Percentiles rank a stretch among this genome's conserved stretches.
These are phyloP conservation scores for Mycena belliarum DNA, from an alignment of 768 basidiomycete genomes.

Conservation along the genomic window DNA sequence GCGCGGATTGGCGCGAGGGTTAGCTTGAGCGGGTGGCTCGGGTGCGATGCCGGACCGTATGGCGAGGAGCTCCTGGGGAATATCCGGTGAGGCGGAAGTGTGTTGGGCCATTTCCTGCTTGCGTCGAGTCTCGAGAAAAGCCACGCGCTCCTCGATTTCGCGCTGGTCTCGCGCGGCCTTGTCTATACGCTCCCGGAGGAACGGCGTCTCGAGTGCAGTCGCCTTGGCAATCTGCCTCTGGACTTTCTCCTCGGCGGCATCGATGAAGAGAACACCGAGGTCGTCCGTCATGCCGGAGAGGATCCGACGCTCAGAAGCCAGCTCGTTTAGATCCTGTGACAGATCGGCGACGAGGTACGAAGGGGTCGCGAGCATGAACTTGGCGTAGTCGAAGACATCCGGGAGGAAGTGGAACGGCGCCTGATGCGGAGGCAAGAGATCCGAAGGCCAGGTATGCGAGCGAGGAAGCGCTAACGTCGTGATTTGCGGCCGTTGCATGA, in stretches of 20 bases:
- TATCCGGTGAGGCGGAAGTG: conserved; percentile 31
- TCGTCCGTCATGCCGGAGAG: conserved; percentile 72
- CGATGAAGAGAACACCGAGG: conserved; percentile 77
- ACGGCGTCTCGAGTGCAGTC: conserved; percentile 66
- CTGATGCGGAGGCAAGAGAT: conserved; percentile 86
- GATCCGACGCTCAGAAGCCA: conserved; percentile 67
- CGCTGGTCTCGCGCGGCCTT: conserved; percentile 58
- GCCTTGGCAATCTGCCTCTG: conserved; percentile 81
- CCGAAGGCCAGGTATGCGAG: conserved; percentile 91
- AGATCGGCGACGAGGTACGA: conserved; percentile 78
- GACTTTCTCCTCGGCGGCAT: conserved; percentile 74
- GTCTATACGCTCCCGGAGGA: conserved; percentile 65
- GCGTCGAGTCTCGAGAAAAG: conserved; percentile 30
- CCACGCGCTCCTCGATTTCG: conserved; percentile 51
- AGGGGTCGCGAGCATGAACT: conserved; percentile 96
- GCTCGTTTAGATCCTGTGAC: conserved; percentile 67
- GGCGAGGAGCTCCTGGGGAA: conserved; percentile 62
- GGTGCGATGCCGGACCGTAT: conserved; percentile 32
- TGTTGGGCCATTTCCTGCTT: conserved; percentile 28
- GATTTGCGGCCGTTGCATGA: conserved; percentile 91
- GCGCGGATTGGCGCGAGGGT: conserved; percentile 46
- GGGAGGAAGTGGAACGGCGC: conserved; percentile 97
- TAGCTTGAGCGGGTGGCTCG: background rate
- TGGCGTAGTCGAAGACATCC: conserved; percentile 82
- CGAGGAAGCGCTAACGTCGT: conserved; percentile 94